Evolutionary conservation across 2,329 filamentous ascomycete genomes (phyloP).

Genomic region (Sporothrix schenckii): DNA sequence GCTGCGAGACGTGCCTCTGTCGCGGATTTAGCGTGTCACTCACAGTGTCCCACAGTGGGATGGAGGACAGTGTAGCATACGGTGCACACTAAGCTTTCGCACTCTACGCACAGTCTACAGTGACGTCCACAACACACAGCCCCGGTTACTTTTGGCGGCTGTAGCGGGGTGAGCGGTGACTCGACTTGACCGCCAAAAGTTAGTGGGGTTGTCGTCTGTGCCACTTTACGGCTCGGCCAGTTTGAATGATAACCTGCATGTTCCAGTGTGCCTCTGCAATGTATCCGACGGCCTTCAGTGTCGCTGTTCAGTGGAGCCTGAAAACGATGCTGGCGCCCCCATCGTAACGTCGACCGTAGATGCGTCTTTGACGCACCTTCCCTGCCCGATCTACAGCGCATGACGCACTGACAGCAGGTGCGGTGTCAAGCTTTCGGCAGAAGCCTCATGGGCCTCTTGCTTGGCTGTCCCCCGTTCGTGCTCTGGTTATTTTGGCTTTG

Average conservation of each 20-base stretch:
- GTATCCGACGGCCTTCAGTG: background rate
- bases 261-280: background rate
- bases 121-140: background rate
- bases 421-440: constrained; percentile 5
- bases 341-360: background rate
- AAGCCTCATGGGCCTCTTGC: constrained; percentile 12
- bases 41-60: background rate
- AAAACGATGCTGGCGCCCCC: background rate
- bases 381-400: constrained; percentile 6
- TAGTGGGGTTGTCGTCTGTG: constrained; percentile 21
- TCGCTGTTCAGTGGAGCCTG: background rate
- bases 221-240: background rate
- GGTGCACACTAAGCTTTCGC: background rate
- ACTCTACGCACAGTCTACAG: background rate
- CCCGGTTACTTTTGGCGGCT: constrained; percentile 3
- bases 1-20: background rate
- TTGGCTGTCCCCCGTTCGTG: constrained; percentile 4
- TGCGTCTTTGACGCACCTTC: background rate
- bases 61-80: background rate
- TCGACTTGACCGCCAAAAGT: constrained; percentile 16
- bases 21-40: constrained; percentile 23
- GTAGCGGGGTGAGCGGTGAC: constrained; percentile 11
- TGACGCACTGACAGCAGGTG: constrained; percentile 14
- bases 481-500: background rate
- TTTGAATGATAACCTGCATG: background rate